These are phyloP conservation scores for Paraphoma sp. DNA, from an alignment of 2,329 filamentous ascomycete species.

Conservation along the genomic window DNA sequence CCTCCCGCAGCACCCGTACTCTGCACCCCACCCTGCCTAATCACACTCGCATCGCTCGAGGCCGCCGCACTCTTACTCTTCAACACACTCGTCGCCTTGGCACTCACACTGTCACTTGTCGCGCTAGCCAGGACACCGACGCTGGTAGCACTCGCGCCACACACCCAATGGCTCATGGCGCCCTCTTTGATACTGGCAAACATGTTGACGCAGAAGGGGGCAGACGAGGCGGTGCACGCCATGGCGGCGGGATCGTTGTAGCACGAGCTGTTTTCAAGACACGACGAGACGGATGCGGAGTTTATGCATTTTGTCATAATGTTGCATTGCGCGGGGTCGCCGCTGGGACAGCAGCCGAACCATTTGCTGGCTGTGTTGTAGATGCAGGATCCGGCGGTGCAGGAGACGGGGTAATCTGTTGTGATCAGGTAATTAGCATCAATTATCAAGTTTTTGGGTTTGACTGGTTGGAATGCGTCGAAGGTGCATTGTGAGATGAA, in stretches of 20 bases:
- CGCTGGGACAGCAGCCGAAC: constrained; percentile 28
- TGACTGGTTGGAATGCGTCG: neutral
- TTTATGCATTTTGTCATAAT: constrained; percentile 19
- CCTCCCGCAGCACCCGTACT: neutral
- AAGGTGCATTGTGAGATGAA: neutral
- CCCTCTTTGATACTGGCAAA: constrained; percentile 3
- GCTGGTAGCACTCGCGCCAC: constrained; percentile 9
- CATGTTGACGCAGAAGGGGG: constrained; percentile 17
- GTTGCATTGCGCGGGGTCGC: constrained; percentile 6
- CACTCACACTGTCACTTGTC: constrained; percentile 1
- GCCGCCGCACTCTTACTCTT: neutral
- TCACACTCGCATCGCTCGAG: constrained; percentile 1
- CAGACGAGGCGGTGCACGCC: constrained; percentile 13
- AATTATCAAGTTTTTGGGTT: neutral
- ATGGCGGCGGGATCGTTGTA: constrained; percentile 12
- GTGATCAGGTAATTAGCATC: neutral
- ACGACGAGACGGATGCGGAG: constrained; percentile 12
- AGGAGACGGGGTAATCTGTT: constrained; percentile 17
- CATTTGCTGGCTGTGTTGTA: constrained; percentile 16
- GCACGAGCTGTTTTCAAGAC: constrained; percentile 13
- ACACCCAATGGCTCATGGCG: constrained; percentile 18
- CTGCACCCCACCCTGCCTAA: neutral
- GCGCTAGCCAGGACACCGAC: constrained; percentile 10
- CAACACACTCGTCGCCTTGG: neutral
- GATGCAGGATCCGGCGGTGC: constrained; percentile 15